phyloP scores from a whole-genome alignment of 2,329 filamentous ascomycete genomes.

The Calonectria naviculata region DNA sequence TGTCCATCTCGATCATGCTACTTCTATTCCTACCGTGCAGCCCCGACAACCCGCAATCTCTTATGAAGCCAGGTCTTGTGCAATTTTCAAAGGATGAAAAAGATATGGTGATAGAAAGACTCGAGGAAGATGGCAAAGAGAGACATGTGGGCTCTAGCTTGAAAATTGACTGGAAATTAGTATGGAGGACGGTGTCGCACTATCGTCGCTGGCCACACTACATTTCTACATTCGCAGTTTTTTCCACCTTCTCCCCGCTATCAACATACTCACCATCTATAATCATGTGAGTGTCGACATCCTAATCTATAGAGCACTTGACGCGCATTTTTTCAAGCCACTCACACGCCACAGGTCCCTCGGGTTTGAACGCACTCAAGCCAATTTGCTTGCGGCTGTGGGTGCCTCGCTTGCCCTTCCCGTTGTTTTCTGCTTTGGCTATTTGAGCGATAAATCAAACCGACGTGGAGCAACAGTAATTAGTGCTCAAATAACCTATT shows the following conservation, averaged over 20 bases:
- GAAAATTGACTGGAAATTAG: slow-evolving; percentile 8
- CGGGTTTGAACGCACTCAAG: slow-evolving; percentile 55
- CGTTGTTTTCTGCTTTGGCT: slow-evolving; percentile 59
- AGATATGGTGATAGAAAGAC: neutral
- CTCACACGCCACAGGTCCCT: slow-evolving; percentile 44
- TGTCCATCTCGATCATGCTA: neutral
- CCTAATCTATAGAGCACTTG: slow-evolving; percentile 1
- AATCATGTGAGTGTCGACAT: slow-evolving; percentile 17
- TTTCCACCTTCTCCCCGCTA: slow-evolving; percentile 26
- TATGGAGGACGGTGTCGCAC: slow-evolving; percentile 15
- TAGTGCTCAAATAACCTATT: slow-evolving; percentile 12
- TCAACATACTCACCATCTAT: slow-evolving; percentile 27
- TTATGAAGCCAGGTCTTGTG: neutral
- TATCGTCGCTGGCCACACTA: slow-evolving; percentile 29
- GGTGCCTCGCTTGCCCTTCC: slow-evolving; percentile 55
- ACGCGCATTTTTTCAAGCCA: neutral
- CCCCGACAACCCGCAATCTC: neutral
- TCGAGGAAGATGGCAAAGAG: neutral
- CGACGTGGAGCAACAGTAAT: slow-evolving; percentile 29
- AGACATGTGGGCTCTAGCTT: neutral
- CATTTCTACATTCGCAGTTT: slow-evolving; percentile 22
- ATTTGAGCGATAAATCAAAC: slow-evolving; percentile 56
- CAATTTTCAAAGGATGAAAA: neutral
- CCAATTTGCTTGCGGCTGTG: slow-evolving; percentile 58
- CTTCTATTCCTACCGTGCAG: neutral